Conservation (phyloP, 2,329 filamentous ascomycete species). For the Monosporascus sp. region DNA sequence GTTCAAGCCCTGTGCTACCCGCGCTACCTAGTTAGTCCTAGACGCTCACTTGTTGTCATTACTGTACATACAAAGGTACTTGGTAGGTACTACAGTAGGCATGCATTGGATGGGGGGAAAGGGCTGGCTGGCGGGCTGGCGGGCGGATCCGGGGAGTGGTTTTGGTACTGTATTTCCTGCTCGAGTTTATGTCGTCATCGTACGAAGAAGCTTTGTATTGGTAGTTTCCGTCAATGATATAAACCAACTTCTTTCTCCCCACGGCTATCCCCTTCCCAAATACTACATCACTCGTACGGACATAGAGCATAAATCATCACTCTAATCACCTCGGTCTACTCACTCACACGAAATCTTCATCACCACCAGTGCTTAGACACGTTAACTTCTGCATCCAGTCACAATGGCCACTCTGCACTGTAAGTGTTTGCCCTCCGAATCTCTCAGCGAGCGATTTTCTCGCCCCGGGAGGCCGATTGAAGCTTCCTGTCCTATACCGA, state of each 20-base stretch:
- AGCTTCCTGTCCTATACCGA: not conserved
- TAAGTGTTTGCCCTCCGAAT: not conserved
- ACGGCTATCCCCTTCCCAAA: not conserved
- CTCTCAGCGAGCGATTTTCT: not conserved
- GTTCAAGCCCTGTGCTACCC: not conserved
- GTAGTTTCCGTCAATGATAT: not conserved
- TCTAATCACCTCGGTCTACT: too few relatives aligned
- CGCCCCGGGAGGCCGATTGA: not conserved
- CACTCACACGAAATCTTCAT: not conserved
- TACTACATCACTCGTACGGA: not conserved
- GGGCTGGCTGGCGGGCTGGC: too few relatives aligned
- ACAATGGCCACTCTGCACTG: constrained; percentile 5
- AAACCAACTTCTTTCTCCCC: not conserved
- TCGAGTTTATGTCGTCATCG: too few relatives aligned
- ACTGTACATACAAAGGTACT: not conserved
- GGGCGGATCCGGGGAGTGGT: too few relatives aligned
- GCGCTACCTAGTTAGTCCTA: not conserved
- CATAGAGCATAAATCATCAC: not conserved
- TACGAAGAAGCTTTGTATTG: not conserved
- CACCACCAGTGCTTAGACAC: not conserved
- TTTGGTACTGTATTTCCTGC: too few relatives aligned
- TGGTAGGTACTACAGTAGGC: not conserved
- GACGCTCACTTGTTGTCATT: not conserved
- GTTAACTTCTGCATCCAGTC: not conserved
- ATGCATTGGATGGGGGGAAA: not conserved